Evolutionary conservation across 768 basidiomycete species (phyloP), one percentile per base, ranked within the genome.

Genomic region (Pleurotus tuber-regium): DNA sequence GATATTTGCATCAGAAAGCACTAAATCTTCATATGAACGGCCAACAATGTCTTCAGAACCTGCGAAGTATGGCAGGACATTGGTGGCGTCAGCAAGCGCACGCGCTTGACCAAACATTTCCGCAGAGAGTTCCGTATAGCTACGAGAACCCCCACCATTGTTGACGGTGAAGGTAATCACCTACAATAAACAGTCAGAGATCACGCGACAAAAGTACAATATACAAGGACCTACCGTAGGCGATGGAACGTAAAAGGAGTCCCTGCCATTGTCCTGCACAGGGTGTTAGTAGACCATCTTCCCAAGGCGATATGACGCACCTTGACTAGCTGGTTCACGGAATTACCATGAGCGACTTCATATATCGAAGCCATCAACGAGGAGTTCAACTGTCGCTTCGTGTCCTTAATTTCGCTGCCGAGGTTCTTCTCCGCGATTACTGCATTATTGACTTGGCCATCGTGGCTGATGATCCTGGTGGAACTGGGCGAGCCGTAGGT

Each of bases 41-140:
- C 72, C 72, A 12, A 74, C 59, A 11, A 63, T 57, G 11, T 63
- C 56, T 1, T 66, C 70, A 4, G 70, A 65, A 5, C 76, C 75
- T 4, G 61, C 64, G 16, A 78, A 67, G 57, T 75, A 76, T 1
- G 74, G 71, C 1, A 76, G 65, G 12, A 75, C 59, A 51, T 72
- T 71, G 38, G 61, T 63, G 0, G 75, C 71, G 47, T 74, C 74
- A 2, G 70, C 66, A n/a, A 67, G 42, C 6, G 64, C 72, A 0
- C 69, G 68, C 19, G 67, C 62, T 42, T 64, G 59, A 2, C 65
- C 68, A 43, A 73, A 73, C 16, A 54, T 55, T 0, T 55, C 50
- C 21, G 64, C 52, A 2, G 69, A 71, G 6, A 77, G 60, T 25
- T 67, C 61, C 0, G 70, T 73, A 52, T 76, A 77, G 9, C 70